Evolutionary conservation across 768 basidiomycete genomes (phyloP).

Genomic region (Suillus luteus): DNA sequence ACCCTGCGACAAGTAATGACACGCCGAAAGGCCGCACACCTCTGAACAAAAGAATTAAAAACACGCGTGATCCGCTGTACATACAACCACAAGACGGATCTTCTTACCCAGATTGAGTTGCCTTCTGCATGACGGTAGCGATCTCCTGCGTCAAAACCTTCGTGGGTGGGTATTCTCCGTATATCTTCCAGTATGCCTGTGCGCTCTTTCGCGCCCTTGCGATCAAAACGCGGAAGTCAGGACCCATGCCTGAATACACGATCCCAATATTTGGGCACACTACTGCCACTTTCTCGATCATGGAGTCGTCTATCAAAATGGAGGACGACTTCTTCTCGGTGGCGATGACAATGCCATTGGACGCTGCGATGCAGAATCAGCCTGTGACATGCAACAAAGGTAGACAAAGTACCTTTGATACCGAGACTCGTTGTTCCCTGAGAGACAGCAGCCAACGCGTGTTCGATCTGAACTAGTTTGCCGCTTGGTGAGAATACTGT

Average conservation of each 20-base stretch:
- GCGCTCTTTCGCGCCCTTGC: constrained; percentile 96
- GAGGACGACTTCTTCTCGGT: constrained; percentile 99
- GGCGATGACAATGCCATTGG: constrained; percentile 98
- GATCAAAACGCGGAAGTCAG: constrained; percentile 94
- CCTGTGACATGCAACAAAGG: constrained; percentile 6
- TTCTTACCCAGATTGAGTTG: constrained; percentile 94
- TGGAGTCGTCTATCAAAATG: constrained; percentile 95
- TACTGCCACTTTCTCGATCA: constrained; percentile 96
- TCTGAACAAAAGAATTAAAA: constrained; percentile 46
- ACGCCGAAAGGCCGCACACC: constrained; percentile 99
- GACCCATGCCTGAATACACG: constrained; percentile 99
- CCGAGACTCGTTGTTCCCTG: constrained; percentile 96
- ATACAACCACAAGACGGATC: constrained; percentile 17
- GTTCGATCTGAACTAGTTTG: constrained; percentile 99
- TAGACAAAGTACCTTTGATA: constrained; percentile 79
- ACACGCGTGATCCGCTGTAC: constrained; percentile 27
- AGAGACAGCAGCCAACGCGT: constrained; percentile 94
- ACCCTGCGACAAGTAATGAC: constrained; percentile 94
- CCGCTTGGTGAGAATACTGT: constrained; percentile 99
- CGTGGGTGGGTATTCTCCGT: constrained; percentile 97
- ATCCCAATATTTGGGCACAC: constrained; percentile 99
- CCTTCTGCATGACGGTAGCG: constrained; percentile 97
- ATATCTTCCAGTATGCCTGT: constrained; percentile 99
- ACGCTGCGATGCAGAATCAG: constrained; percentile 55
- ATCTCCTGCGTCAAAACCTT: constrained; percentile 96